Evolutionary conservation across 352 stramenopile genomes (phyloP).

Genomic region (Stramenopiles sp.): DNA sequence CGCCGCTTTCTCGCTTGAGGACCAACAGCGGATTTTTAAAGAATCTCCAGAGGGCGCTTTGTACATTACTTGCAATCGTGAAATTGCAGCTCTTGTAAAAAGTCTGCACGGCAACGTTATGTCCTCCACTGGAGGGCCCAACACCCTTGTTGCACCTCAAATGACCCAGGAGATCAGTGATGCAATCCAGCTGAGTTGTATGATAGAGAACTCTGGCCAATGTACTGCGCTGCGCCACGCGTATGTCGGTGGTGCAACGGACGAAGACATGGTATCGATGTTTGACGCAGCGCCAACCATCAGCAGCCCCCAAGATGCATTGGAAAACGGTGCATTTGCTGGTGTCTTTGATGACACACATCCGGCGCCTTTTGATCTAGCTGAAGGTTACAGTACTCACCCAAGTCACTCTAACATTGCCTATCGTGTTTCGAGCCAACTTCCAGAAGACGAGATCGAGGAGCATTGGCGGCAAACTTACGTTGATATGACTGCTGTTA

Average conservation of each 20-base stretch:
- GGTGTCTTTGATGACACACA: constrained; percentile 17
- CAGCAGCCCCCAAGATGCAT: constrained; percentile 17
- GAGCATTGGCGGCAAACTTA: constrained; percentile 42
- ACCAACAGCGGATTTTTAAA: constrained; percentile 13
- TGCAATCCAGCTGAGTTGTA: constrained; percentile 32
- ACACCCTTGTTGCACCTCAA: constrained; percentile 34
- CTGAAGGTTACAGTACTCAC: constrained; percentile 4
- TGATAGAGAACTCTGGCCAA: constrained; percentile 40
- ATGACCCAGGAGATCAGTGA: constrained; percentile 20
- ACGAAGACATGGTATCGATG: constrained; percentile 27
- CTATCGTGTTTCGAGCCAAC: neutral
- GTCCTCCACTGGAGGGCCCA: constrained; percentile 39
- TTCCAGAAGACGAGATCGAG: constrained; percentile 25
- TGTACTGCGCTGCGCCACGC: constrained; percentile 41
- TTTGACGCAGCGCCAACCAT: constrained; percentile 25
- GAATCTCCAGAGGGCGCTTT: constrained; percentile 20
- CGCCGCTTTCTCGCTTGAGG: constrained; percentile 30
- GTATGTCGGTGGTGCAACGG: constrained; percentile 25
- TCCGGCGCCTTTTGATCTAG: constrained; percentile 15
- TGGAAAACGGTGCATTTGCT: constrained; percentile 20
- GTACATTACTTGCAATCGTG: constrained; percentile 35
- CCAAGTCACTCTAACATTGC: constrained; percentile 2
- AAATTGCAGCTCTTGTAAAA: constrained; percentile 32
- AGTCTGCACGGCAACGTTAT: constrained; percentile 33
- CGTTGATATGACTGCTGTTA: constrained; percentile 33